Evolutionary conservation across 2,329 filamentous ascomycete genomes (phyloP), one percentile per base, ranked within the genome.

Genomic region (Pezizomycotina sp.): DNA sequence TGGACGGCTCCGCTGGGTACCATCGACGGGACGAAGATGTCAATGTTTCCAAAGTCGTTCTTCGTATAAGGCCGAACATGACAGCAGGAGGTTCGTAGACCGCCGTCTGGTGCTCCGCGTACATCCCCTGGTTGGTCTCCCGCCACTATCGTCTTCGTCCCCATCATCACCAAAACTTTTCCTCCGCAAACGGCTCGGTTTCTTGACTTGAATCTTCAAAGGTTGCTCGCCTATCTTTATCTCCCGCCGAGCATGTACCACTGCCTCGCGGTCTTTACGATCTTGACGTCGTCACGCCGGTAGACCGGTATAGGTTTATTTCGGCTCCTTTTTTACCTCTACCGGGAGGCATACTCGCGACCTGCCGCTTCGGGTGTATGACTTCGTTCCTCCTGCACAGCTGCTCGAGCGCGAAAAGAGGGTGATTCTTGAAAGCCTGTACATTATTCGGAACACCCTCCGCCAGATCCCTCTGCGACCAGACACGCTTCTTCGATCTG

Each of bases 221-320:
- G 89, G 81, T 37, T 89, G 76, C 54, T 92, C 80, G 9, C 77
- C 72, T 0, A 70, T 59, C 47, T 72, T 80, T 5, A 98, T 71
- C 46, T 83, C 75, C 16, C 82, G 68, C 89, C 89, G 42, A 86
- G 59, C 2, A 84, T 73, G 56, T 89, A 93, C 91, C 89, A 98
- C 46, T 78, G 82, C 48, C 92, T 82, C 3, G 72, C 74, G 44
- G 74, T 91, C 44, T 74, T 70, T 1, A 82, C 82, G 4, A 72
- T 52, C 34, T 80, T 73, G 0, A 98, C 81, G 53, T 95, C 81
- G 30, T 65, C 66, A 3, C 89, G 69, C 15, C 84, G 72, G 54
- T 81, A 98, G 0, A 98, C 75, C 33, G 71, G 33, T 6, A 40
- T 34, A 2, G 29, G 24, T 6, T 69, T 54, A 92, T 0, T 61